phyloP scores from a whole-genome alignment of 306 rosid species.

The Cicer chorassanicum region DNA sequence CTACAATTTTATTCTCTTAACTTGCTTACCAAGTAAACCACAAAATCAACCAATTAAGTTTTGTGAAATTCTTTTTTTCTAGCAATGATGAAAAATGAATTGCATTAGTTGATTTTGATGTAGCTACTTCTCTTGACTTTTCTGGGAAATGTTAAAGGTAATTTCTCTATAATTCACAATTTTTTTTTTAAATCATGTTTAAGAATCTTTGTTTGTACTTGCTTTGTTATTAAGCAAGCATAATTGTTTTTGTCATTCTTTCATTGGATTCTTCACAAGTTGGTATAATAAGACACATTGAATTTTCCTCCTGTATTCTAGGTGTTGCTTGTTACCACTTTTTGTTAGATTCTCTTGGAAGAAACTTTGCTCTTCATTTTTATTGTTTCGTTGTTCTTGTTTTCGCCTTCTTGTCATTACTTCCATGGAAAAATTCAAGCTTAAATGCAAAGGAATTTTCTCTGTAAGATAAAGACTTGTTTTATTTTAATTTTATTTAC shows the following conservation, averaged over 20 bases:
- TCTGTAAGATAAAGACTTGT: constrained; percentile 53
- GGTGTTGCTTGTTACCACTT: constrained; percentile 65
- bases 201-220: constrained; percentile 61
- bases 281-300: constrained; percentile 38
- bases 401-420: constrained; percentile 53
- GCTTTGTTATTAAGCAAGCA: constrained; percentile 74
- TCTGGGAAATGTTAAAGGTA: constrained; percentile 49
- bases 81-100: too few relatives aligned
- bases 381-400: constrained; percentile 57
- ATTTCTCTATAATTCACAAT: constrained; percentile 42
- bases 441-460: constrained; percentile 61
- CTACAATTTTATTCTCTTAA: constrained; percentile 12
- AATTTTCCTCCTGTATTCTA: constrained; percentile 61
- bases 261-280: constrained; percentile 56
- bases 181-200: constrained; percentile 35
- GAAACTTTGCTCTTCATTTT: constrained; percentile 69
- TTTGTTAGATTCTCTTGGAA: constrained; percentile 62
- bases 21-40: constrained; percentile 19
- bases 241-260: constrained; percentile 56
- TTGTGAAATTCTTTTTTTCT: not conserved
- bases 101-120: constrained; percentile 8
- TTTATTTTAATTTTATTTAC: constrained; percentile 33
- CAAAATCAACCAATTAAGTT: not conserved
- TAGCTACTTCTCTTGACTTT: constrained; percentile 44
- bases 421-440: constrained; percentile 61